Conservation (phyloP, 306 rosid genomes). For the Quercus suber region DNA sequence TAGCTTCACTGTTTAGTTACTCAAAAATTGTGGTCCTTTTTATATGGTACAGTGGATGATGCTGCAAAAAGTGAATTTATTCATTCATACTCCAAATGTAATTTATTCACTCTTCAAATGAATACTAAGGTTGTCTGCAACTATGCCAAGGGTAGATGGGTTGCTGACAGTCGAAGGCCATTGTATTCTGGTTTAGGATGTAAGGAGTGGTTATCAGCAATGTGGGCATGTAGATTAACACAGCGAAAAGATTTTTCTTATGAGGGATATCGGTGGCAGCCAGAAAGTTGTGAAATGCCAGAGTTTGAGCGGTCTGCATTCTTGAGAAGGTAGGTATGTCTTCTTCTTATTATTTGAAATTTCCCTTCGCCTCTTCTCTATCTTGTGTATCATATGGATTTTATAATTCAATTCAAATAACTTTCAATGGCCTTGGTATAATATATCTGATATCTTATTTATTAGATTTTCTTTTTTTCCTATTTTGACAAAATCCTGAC, state of each 20-base stretch:
- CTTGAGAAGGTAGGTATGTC: conserved; percentile 67
- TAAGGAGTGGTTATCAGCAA: conserved; percentile 76
- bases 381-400: background rate
- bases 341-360: background rate
- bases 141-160: conserved; percentile 92
- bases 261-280: conserved; percentile 85
- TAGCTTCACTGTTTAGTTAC: no score
- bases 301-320: conserved; percentile 64
- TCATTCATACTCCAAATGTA: background rate
- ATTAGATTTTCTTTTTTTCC: conserved; percentile 1
- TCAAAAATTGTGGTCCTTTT: no score
- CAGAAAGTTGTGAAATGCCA: conserved; percentile 68
- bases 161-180: conserved; percentile 63
- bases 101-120: background rate
- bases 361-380: background rate
- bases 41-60: no score
- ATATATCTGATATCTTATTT: conserved; percentile 1
- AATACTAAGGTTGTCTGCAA: conserved; percentile 43
- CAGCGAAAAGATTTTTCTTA: conserved; percentile 69
- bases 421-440: background rate
- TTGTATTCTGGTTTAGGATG: conserved; percentile 79
- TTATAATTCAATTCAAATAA: background rate
- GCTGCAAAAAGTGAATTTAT: no score
- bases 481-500: background rate
- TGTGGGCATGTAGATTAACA: conserved; percentile 95